Base-by-base conservation (phyloP, 495 filamentous ascomycete species). In the Xeromyces bisporus region DNA sequence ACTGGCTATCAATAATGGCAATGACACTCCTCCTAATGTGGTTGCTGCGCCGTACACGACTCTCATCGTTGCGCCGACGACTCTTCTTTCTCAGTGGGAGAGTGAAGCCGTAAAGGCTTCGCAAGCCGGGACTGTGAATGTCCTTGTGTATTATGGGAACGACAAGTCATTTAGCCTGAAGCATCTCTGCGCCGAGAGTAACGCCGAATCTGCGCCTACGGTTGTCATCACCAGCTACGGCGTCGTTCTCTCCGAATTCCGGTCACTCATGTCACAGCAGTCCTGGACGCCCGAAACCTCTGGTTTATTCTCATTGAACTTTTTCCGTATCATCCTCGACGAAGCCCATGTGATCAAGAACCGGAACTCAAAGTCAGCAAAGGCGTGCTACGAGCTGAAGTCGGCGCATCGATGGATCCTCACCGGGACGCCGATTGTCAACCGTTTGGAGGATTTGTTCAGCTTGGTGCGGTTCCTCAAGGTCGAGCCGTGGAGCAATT, bases 401-500 rank as follows among this genome's bases (percentile, higher is more conserved):
- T 81, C 84, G 3, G 67, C 67, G 23, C 89, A 94, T 53, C 71
- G 89, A 34, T 97, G 89, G 89, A 80, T 75, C 15, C 62, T 97
- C 15, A 97, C 91, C 0, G 89, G 89, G 8, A 97, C 89, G 2
- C 89, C 89, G 0, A 97, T 97, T 29, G 87, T 97, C 40, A 97
- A 97, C 47, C 77, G 80, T 8, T 61, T 97, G 2, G 91, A 97
- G 48, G 89, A 97, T 55, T 62, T 97, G n/a, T 97, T 96, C 60
- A 87, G 80, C 43, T 55, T 96, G 18, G 83, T 97, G 15, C 69
- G 78, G 10, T 97, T 96, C 55, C 56, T 96, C 18, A 68, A 78
- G 35, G 89, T 96, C 6, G 91, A 96, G 44, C 89, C 89, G 1
- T 97, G 89, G 89, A 82, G 75, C 35, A 96, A 94, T 50, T 96